These are phyloP conservation scores for Drechslerella stenobrocha DNA, from an alignment of 2,329 filamentous ascomycete species.

Conservation along the genomic window DNA sequence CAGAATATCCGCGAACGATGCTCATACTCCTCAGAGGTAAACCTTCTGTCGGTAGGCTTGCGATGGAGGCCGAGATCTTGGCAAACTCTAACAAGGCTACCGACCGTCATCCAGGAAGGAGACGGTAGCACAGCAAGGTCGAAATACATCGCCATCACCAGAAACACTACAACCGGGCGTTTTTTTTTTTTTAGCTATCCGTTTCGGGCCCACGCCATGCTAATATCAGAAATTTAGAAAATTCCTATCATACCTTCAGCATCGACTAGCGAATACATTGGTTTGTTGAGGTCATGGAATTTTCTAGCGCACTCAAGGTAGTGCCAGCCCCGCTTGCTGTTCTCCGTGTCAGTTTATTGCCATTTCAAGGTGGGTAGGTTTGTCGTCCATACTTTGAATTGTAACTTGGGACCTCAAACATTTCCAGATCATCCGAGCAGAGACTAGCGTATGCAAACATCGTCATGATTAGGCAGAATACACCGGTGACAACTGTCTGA, in stretches of 20 bases:
- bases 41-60: slow-evolving; percentile 45
- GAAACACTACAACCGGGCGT: slow-evolving; percentile 46
- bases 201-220: background rate
- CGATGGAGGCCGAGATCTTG: slow-evolving; percentile 52
- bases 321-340: slow-evolving; percentile 51
- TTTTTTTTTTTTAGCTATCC: background rate
- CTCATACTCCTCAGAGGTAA: slow-evolving; percentile 48
- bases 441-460: slow-evolving; percentile 40
- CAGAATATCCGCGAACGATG: slow-evolving; percentile 52
- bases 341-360: slow-evolving; percentile 7
- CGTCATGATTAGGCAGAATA: slow-evolving; percentile 38
- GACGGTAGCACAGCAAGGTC: slow-evolving; percentile 52
- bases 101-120: slow-evolving; percentile 52
- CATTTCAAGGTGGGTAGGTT: background rate
- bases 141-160: slow-evolving; percentile 52
- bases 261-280: slow-evolving; percentile 52
- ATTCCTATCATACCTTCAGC: slow-evolving; percentile 45
- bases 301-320: slow-evolving; percentile 52
- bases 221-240: background rate
- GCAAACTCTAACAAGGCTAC: slow-evolving; percentile 51
- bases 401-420: slow-evolving; percentile 28
- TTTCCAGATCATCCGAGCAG: slow-evolving; percentile 29
- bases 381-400: slow-evolving; percentile 16
- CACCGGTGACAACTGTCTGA: slow-evolving; percentile 19
- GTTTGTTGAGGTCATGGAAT: slow-evolving; percentile 52